Conservation (phyloP, 495 filamentous ascomycete species). For the Trichoderma orchidacearum region DNA sequence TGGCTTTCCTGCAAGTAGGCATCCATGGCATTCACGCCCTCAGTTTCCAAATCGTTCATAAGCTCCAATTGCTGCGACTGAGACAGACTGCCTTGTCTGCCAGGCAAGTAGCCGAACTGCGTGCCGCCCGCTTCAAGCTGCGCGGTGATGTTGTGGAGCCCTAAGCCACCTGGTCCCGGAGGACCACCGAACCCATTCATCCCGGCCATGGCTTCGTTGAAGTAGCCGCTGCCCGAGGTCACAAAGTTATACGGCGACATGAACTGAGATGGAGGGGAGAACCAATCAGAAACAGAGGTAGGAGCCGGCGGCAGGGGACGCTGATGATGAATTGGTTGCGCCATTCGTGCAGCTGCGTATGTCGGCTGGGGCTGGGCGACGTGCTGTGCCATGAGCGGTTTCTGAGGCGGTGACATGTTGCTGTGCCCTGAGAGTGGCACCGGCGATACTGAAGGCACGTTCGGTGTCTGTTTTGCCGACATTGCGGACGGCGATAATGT, state of each 20-base stretch:
- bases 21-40: constrained; percentile 50
- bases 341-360: constrained; percentile 6
- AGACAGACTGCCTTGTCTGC: constrained; percentile 49
- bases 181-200: constrained; percentile 24
- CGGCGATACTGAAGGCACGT: neutral
- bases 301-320: constrained; percentile 14
- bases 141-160: constrained; percentile 4
- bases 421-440: neutral
- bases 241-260: constrained; percentile 36
- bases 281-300: constrained; percentile 25
- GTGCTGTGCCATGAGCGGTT: neutral
- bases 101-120: constrained; percentile 17
- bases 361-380: constrained; percentile 13
- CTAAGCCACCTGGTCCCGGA: constrained; percentile 19
- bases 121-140: constrained; percentile 9
- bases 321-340: constrained; percentile 13
- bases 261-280: constrained; percentile 37
- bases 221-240: constrained; percentile 27
- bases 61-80: constrained; percentile 60
- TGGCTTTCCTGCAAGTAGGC: constrained; percentile 28
- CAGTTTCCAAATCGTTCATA: constrained; percentile 49
- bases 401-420: constrained; percentile 7
- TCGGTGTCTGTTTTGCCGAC: neutral
- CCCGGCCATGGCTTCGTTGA: constrained; percentile 24
- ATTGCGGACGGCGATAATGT: constrained; percentile 6